These are phyloP conservation scores for Botrytis squamosa DNA, from an alignment of 2,329 filamentous ascomycete genomes.

Conservation along the genomic window DNA sequence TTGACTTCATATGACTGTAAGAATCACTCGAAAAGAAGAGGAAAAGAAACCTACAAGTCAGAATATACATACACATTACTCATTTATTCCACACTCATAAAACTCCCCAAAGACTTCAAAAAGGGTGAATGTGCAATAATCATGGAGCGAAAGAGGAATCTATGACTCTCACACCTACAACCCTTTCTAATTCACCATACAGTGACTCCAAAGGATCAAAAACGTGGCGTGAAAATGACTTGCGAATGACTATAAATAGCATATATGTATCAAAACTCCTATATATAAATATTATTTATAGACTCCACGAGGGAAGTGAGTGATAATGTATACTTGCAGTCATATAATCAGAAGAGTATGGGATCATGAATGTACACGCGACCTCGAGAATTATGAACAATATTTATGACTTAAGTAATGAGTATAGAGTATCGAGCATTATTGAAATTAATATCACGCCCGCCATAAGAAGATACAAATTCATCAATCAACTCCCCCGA, in stretches of 20 bases:
- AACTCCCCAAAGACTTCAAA: background rate
- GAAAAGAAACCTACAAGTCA: too few species aligned
- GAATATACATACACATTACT: too few species aligned
- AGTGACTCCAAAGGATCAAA: background rate
- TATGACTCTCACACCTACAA: background rate
- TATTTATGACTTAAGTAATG: too few species aligned
- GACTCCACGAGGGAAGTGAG: background rate
- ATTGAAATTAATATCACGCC: background rate
- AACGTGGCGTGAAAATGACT: background rate
- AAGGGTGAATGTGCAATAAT: fast-evolving
- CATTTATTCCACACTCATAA: too few species aligned
- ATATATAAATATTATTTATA: background rate
- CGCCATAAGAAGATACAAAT: background rate
- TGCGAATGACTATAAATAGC: background rate
- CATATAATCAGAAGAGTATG: background rate
- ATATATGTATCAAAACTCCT: background rate
- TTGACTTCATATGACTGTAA: too few species aligned
- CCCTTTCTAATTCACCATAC: background rate
- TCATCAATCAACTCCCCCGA: background rate
- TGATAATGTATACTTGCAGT: background rate
- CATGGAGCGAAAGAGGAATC: background rate
- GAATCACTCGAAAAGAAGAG: too few species aligned
- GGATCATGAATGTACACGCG: background rate
- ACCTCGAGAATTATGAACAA: background rate
- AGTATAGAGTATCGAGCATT: background rate